Percentiles rank a stretch among this genome's conserved stretches.
phyloP scores from a whole-genome alignment of 768 basidiomycete species.

The Suillus tomentosus region DNA sequence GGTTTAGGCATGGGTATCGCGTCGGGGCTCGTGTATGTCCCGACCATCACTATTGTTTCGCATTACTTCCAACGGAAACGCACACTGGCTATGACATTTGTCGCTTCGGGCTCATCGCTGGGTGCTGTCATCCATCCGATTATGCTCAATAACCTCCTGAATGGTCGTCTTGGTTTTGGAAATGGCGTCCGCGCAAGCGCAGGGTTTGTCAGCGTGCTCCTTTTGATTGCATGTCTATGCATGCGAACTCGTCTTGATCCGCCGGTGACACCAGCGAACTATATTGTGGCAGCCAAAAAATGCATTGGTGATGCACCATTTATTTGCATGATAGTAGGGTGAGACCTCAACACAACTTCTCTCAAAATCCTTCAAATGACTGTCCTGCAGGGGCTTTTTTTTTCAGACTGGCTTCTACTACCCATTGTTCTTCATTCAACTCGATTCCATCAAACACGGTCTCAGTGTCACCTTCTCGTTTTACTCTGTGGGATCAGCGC shows the following conservation, averaged over 20 bases:
- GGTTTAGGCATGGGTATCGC: slow-evolving; percentile 43
- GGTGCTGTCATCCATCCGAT: slow-evolving; percentile 20
- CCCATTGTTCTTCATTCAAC: slow-evolving; percentile 54
- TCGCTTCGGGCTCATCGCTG: slow-evolving; percentile 37
- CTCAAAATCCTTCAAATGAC: neutral
- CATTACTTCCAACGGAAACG: slow-evolving; percentile 43
- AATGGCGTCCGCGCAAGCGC: slow-evolving; percentile 45
- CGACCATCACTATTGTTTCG: slow-evolving; percentile 41
- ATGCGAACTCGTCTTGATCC: slow-evolving; percentile 41
- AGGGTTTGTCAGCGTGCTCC: slow-evolving; percentile 37
- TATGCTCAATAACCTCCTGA: slow-evolving; percentile 28
- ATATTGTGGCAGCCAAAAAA: slow-evolving; percentile 8
- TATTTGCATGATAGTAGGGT: slow-evolving; percentile 7
- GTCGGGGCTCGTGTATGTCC: slow-evolving; percentile 44
- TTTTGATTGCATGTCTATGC: slow-evolving; percentile 29
- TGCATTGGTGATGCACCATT: slow-evolving; percentile 10
- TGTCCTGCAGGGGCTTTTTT: slow-evolving; percentile 1
- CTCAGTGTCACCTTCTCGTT: slow-evolving; percentile 46
- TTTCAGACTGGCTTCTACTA: slow-evolving; percentile 44
- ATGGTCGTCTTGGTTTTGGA: slow-evolving; percentile 31
- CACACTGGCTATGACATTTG: slow-evolving; percentile 41
- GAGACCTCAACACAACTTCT: neutral
- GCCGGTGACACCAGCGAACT: slow-evolving; percentile 14
- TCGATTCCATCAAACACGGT: slow-evolving; percentile 48
- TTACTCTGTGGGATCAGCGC: slow-evolving; percentile 40